Evolutionary conservation across 2,329 filamentous ascomycete species (phyloP).

Genomic region (Epichloe typhina): DNA sequence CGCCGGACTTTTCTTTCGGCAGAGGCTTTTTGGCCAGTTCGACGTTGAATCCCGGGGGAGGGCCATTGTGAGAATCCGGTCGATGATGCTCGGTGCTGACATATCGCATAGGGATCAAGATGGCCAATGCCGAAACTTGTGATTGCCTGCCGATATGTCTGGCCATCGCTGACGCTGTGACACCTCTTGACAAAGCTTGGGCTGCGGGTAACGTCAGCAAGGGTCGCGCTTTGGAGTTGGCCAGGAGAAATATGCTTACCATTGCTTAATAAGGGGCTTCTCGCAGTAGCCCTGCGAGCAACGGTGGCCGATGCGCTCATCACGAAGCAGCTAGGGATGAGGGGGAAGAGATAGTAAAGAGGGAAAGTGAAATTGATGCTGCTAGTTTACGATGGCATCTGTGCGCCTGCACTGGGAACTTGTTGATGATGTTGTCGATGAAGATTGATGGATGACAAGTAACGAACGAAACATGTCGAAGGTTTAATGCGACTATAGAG

Average conservation of each 20-base stretch:
- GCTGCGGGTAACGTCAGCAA: slow-evolving; percentile 18
- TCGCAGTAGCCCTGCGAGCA: slow-evolving; percentile 39
- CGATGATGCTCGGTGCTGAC: slow-evolving; percentile 48
- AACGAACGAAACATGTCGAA: background rate
- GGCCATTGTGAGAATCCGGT: slow-evolving; percentile 41
- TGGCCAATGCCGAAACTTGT: slow-evolving; percentile 37
- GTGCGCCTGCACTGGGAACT: slow-evolving; percentile 1
- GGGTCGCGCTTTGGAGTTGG: background rate
- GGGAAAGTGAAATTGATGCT: background rate
- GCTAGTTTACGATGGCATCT: slow-evolving; percentile 1
- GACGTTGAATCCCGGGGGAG: slow-evolving; percentile 89
- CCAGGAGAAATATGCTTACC: slow-evolving; percentile 21
- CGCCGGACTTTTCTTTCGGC: slow-evolving; percentile 35
- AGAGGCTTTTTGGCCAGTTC: slow-evolving; percentile 80
- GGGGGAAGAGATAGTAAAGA: background rate
- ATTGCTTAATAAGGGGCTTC: slow-evolving; percentile 38
- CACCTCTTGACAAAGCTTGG: slow-evolving; percentile 32
- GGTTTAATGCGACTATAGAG: background rate
- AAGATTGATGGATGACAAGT: background rate
- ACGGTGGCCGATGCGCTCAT: slow-evolving; percentile 46
- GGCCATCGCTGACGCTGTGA: slow-evolving; percentile 32
- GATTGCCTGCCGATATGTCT: slow-evolving; percentile 33
- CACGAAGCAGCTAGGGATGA: slow-evolving; percentile 7
- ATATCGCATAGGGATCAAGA: slow-evolving; percentile 42
- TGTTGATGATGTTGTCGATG: background rate